Conservation (phyloP, 2,329 filamentous ascomycete species). For the Ophiostoma tasmaniense region DNA sequence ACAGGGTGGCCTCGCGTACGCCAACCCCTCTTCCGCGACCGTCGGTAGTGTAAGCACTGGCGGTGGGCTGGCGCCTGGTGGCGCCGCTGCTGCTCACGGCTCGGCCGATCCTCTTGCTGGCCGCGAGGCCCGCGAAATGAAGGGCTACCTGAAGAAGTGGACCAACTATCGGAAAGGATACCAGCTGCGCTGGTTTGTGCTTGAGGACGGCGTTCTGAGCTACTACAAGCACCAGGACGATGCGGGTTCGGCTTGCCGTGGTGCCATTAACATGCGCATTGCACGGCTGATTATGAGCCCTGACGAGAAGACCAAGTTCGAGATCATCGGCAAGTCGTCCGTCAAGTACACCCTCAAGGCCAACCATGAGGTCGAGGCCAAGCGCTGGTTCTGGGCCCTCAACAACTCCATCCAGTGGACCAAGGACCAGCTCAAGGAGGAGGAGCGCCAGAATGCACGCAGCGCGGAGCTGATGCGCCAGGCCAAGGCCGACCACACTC, state of each 20-base stretch:
- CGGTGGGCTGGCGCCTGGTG: slow-evolving; percentile 5
- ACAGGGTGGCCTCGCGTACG: slow-evolving; percentile 35
- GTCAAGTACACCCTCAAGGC: slow-evolving; percentile 98
- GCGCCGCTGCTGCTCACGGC: neutral
- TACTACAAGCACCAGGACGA: slow-evolving; percentile 99
- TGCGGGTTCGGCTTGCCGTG: slow-evolving; percentile 87
- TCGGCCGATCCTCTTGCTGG: slow-evolving; percentile 52
- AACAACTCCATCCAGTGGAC: slow-evolving; percentile 99
- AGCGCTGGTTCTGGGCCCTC: slow-evolving; percentile 97
- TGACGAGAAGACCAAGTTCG: slow-evolving; percentile 94
- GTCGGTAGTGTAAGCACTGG: neutral
- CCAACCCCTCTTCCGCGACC: neutral
- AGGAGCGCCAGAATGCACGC: slow-evolving; percentile 65
- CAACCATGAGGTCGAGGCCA: slow-evolving; percentile 96
- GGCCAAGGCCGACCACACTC: slow-evolving; percentile 50
- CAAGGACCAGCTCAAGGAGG: slow-evolving; percentile 92
- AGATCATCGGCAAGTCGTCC: slow-evolving; percentile 95
- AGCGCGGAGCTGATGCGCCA: slow-evolving; percentile 69
- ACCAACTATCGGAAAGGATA: slow-evolving; percentile 98
- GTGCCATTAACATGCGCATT: slow-evolving; percentile 98
- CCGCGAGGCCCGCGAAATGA: slow-evolving; percentile 92
- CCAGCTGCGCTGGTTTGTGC: slow-evolving; percentile 93
- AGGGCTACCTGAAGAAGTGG: slow-evolving; percentile 98
- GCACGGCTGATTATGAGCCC: slow-evolving; percentile 91
- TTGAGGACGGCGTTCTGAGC: slow-evolving; percentile 93